Evolutionary conservation across 495 filamentous ascomycete species (phyloP), one percentile per base, ranked within the genome.

Genomic region (Venustampulla echinocandica): DNA sequence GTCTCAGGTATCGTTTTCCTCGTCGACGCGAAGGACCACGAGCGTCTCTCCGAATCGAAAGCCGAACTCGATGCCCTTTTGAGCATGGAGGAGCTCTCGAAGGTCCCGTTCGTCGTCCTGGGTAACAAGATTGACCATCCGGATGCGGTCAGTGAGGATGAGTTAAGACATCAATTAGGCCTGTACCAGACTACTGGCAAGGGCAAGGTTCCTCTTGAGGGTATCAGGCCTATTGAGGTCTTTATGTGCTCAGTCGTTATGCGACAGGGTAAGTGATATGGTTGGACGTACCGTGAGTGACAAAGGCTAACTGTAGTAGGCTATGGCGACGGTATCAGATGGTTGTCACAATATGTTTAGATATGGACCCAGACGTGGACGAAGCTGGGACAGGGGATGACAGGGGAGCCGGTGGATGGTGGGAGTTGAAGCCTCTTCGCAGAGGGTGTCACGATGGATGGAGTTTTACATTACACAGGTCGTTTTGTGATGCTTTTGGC

Each of bases 81-180:
- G 52, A 79, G 84, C 41, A 94, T 95, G 88, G 90, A 95, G 69
- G 88, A 94, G 56, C 74, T 94, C 19, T 65, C 76, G 52, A 95
- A 93, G 75, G 90, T 96, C 18, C 92, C 92, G 46, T 96, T 96
- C 66, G 76, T 95, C 38, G 74, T 98, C 35, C 80, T 98, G 47
- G 92, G 90, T 47, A 97, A 98, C 76, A 98, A 97, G 79, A 98
- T 96, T 65, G 90, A 98, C 64, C 90, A 97, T 69, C 88, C 90
- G 28, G 83, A 94, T 53, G 90, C 90, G 49, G 82, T 95, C 39
- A 85, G 80, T 53, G 90, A 98, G 77, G 90, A 97, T 54, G 87
- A 96, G 67, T 76, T 96, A 55, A 76, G 92, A 56, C 79, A 87
- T 62, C 82, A 87, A 62, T 70, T 97, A 41, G 92, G 92, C 45